Evolutionary conservation across 495 filamentous ascomycete species (phyloP), one percentile per base, ranked within the genome.

Genomic region (Penicillium lividum): DNA sequence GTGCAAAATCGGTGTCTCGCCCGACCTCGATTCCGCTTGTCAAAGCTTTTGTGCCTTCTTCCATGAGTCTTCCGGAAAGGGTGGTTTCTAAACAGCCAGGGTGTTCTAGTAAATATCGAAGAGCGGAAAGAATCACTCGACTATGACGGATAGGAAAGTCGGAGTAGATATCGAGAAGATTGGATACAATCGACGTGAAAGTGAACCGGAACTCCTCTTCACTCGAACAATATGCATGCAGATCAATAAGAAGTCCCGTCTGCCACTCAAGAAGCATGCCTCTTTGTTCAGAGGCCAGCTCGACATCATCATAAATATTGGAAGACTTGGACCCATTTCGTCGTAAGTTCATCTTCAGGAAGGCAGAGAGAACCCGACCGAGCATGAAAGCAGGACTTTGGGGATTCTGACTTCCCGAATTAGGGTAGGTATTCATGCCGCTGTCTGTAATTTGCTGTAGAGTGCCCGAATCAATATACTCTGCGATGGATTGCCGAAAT

Each of bases 181-280:
- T 69, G 2, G 65, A 68, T 8, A 75, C 49, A 45, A 79, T 46
- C 10, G 63, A 51, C n/a, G 60, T 62, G 9, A 77, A 63, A 3
- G 68, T 60, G 13, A 55, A 61, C 13, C 66, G 70, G n/a, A 76
- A 77, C 29, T 59, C 52, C 28, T 75, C 68, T 34, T 73, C 71
- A 15, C 57, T 69, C 9, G 62, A 53, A 27, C 66, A 62, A 25
- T 67, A 62, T 7, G 53, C 30, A 25, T 73, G 67, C 28, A 75
- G 56, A 36, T 77, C 74, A 25, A 66, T 52, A 43, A 80, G 53
- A 8, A 79, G 57, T 11, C 63, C 51, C 51, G 88, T 64, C 60
- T 87, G 83, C 74, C 78, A 83, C 64, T 87, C 84, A 13, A 89
- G 70, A 30, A 87, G 54, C 16, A 79, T 55, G 9, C 78, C 82